Evolutionary conservation across 1,139 yeast genomes (phyloP).

Genomic region (Scheffersomyces titani): DNA sequence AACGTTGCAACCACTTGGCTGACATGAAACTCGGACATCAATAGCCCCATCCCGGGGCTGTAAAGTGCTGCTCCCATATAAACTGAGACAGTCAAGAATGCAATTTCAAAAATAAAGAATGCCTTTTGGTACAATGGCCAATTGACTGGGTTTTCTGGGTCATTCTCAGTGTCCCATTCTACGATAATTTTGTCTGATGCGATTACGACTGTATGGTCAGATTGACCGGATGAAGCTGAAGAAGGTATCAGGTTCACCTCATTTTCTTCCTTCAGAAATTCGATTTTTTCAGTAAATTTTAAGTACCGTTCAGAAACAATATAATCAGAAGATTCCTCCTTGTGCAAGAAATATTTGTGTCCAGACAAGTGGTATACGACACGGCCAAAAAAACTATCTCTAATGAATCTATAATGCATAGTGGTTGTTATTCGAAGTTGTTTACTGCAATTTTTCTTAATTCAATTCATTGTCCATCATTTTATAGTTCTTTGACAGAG

Average conservation of each 20-base stretch:
- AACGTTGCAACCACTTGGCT: constrained; percentile 46
- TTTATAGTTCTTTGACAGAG: no score
- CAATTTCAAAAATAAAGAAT: constrained; percentile 21
- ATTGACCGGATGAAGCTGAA: neutral
- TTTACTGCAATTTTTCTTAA: no score
- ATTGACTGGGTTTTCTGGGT: constrained; percentile 31
- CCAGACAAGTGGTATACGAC: constrained; percentile 31
- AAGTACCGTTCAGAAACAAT: constrained; percentile 27
- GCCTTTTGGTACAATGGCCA: constrained; percentile 24
- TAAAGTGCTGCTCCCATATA: constrained; percentile 32
- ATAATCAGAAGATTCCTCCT: constrained; percentile 29
- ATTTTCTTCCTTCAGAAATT: neutral
- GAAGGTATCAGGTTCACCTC: neutral
- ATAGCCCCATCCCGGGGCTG: constrained; percentile 30
- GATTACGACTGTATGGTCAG: neutral
- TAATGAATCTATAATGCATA: constrained; percentile 18
- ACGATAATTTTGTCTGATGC: constrained; percentile 11
- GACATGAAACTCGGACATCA: constrained; percentile 45
- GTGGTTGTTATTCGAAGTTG: neutral
- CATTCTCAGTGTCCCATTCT: constrained; percentile 30
- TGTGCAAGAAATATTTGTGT: constrained; percentile 23
- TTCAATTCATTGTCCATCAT: no score
- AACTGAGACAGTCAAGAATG: constrained; percentile 22
- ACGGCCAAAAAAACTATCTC: constrained; percentile 38
- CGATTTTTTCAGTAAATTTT: constrained; percentile 1